phyloP scores from a whole-genome alignment of 2,329 filamentous ascomycete species.

The Pseudogymnoascus sp. region DNA sequence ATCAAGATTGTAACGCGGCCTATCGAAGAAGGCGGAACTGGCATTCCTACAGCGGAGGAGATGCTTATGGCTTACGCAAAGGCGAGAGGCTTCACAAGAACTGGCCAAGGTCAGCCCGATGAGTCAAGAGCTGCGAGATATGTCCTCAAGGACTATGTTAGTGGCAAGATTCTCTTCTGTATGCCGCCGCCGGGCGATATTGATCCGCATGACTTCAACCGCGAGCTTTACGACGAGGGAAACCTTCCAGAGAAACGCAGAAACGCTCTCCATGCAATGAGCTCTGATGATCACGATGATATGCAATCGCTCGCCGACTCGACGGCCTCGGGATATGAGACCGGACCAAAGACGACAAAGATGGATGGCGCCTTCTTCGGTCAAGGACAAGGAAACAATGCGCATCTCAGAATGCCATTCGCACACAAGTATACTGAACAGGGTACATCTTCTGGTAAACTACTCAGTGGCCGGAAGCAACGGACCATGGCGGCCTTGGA shows the following conservation, averaged over 20 bases:
- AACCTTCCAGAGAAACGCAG: constrained; percentile 78
- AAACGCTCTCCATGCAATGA: constrained; percentile 45
- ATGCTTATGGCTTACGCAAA: constrained; percentile 76
- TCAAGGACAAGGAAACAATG: constrained; percentile 49
- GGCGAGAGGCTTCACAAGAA: constrained; percentile 83
- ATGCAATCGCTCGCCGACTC: constrained; percentile 34
- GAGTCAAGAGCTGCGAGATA: constrained; percentile 84
- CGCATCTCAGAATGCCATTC: constrained; percentile 71
- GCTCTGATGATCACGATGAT: constrained; percentile 27
- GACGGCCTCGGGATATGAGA: constrained; percentile 43
- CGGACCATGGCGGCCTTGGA: constrained; percentile 73
- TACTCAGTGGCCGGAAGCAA: constrained; percentile 74
- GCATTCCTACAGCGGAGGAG: constrained; percentile 75
- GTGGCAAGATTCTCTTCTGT: constrained; percentile 86
- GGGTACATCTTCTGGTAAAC: constrained; percentile 54
- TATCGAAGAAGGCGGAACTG: constrained; percentile 85
- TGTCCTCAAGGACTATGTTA: constrained; percentile 94
- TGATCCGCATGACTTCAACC: constrained; percentile 72
- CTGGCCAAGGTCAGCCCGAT: constrained; percentile 83
- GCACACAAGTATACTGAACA: constrained; percentile 83
- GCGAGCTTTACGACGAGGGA: constrained; percentile 72
- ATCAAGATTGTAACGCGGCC: constrained; percentile 77
- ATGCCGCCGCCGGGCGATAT: constrained; percentile 71
- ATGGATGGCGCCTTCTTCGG: constrained; percentile 90
- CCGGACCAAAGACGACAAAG: constrained; percentile 64